Base-by-base conservation (phyloP, 108 stramenopile genomes). In the Seminavis robusta region DNA sequence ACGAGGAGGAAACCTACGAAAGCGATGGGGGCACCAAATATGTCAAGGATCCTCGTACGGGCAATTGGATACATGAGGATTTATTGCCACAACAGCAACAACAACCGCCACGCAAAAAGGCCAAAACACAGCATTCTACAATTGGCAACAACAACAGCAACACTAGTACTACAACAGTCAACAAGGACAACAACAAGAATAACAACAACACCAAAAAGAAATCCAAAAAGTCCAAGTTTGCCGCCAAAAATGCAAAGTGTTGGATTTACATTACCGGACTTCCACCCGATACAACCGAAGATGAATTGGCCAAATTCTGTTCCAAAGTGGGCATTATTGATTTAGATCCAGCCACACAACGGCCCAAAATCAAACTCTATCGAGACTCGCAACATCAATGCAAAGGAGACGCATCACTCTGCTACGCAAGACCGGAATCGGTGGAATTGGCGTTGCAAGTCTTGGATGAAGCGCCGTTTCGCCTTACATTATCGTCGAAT, bases 331-430 rank as follows among this genome's bases (percentile, higher is more conserved):
- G 97, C 0, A 67, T 98, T 36, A 45, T 98, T 24, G 94, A 94
- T 53, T 71, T 96, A 40, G 92, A 95, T 70, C 97, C 97, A 10
- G 74, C 88, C 52, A 90, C 83, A 24, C 80, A 92, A 44, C 69
- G 75, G 40, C 97, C 95, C 5, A 89, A 89, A 58, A 88, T 98
- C 33, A 97, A 97, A 63, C 37, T 97, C 7, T 97, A 97, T 69
- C 61, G 70, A 39, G 38, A 81, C 51, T 80, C 58, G 39, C 28
- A 61, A 34, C 57, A 49, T 25, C 29, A 28, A 15, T 59, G 83
- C 33, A 98, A 98, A 61, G 97, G 97, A 8, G 97, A 98, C 65
- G 95, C 87, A 23, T 84, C 85, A 9, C 72, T 98, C n/a, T 95
- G 94, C 45, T 98, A 91, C 63, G 95, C 88, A 19, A 73, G 81